Evolutionary conservation across 306 rosid genomes (phyloP), one percentile per base, ranked within the genome.

Genomic region (Citrullus amarus): DNA sequence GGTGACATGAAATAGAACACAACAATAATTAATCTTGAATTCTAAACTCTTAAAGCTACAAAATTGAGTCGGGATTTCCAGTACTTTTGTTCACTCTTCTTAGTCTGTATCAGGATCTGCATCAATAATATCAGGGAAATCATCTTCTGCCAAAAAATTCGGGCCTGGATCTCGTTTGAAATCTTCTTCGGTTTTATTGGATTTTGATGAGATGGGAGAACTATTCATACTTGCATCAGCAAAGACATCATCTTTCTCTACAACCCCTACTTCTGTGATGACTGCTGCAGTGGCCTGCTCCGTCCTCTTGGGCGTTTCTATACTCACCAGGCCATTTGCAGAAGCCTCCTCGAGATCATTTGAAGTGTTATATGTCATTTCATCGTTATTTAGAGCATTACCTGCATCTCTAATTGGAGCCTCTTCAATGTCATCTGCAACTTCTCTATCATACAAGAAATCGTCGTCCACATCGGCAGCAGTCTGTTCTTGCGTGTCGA

Each of bases 121-220:
- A 62, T 87, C 90, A 84, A 89, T 85, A 75, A 92, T 89, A 36
- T 92, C 97, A 59, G 97, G 98, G 73, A 90, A 84, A 28, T 61
- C 80, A 20, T 59, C 84, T 34, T 83, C 89, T 8, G 22, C 75
- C 51, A 75, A 48, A 77, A 79, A 66, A 44, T 39, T 67, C 2
- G 82, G 77, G 13, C 72, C 90, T 54, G 48, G 5, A 36, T 80
- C 83, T 16, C 63, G 56, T 41, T 78, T 82, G 71, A 78, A 43
- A 12, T 67, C 86, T 7, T 67, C 86, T 7, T 60, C 77, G 54
- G 22, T 58, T 82, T 77, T 77, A 25, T 46, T 77, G 12, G 85
- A 76, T 58, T 69, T 80, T 70, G 85, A 55, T 39, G 86, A 65
- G 51, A 59, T n/a, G 30, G 79, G 58, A 36, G 62, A 54, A 56